A percentile compares a stretch with the other conserved stretches of the same genome.
Evolutionary conservation across 352 stramenopile genomes (phyloP).

Genomic region (Phytophthora syringae): DNA sequence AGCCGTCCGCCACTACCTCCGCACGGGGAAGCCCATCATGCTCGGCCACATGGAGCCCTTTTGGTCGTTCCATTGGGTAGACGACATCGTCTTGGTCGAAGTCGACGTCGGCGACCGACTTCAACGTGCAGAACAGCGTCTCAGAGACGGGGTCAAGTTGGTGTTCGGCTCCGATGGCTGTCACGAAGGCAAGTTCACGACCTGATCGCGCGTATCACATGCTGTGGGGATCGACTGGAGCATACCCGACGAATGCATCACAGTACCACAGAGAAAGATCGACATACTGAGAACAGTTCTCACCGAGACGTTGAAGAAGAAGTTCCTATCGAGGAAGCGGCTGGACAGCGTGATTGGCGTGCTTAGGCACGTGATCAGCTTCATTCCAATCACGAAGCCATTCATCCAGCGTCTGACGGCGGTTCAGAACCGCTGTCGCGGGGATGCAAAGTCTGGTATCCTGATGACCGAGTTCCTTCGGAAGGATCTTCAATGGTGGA

Average conservation of each 20-base stretch:
- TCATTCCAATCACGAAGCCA: slow-evolving; percentile 15
- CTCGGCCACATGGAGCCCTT: no score
- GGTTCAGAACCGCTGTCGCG: neutral
- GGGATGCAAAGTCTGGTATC: neutral
- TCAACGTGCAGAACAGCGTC: no score
- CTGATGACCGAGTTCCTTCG: slow-evolving; percentile 6
- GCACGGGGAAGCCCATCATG: no score
- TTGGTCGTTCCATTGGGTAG: no score
- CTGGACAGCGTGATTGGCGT: slow-evolving; percentile 3
- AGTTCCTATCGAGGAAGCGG: neutral
- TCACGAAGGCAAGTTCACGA: no score
- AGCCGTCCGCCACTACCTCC: no score
- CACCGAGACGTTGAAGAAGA: neutral
- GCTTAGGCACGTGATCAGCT: slow-evolving; percentile 10
- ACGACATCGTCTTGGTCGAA: no score
- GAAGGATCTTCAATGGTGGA: slow-evolving; percentile 9
- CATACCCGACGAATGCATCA: neutral
- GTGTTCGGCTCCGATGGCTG: no score
- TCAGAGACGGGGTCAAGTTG: no score
- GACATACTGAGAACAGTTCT: neutral
- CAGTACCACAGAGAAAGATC: slow-evolving; percentile 10
- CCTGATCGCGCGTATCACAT: no score
- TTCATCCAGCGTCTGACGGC: slow-evolving; percentile 8
- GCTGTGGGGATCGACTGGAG: slow-evolving; percentile 18
- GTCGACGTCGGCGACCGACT: no score